Evolutionary conservation across 116 monocot genomes (phyloP), one percentile per base, ranked within the genome.

Genomic region (Zostera marina): DNA sequence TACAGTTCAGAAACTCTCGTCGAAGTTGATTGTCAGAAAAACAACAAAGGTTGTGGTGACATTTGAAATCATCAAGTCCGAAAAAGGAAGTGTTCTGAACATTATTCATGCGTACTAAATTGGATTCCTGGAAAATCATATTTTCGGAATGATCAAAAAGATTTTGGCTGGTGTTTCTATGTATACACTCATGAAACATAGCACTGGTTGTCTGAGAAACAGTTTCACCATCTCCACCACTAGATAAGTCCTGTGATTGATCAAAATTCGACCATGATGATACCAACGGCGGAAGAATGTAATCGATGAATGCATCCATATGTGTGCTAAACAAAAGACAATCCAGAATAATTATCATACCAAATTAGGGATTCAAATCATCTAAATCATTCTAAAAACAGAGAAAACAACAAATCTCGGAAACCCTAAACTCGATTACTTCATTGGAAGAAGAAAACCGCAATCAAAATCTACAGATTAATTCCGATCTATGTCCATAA

Each of bases 301-400:
- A 21, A 53, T 70, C 61, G 43, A 76, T 22, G 58, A 69, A 74
- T 44, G 72, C 74, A 67, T 87, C 82, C 87, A 87, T 63, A n/a
- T 52, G 16, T 47, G 45, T 32, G 32, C 32, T n/a, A 32, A 32
- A 32, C 32, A 32, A 32, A 32, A 5, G 5, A n/a, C n/a, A 32
- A 32, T 1, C 4, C 4, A 1, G 32, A 32, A 32, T 32, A 2
- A 32, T 32, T 32, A 32, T 5, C 32, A 32, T 32, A 32, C 2
- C 2, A 32, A 32, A 32, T 3, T 2, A 5, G 32, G 32, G 5
- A 32, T 32, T 32, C 32, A 32, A 32, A 2, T 5, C 32, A 2
- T 32, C 32, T 3, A 32, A 32, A 32, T 32, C 32, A 3, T 0
- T 32, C 32, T 5, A 32, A 32, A 32, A 0, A 2, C 32, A 32